phyloP scores from a whole-genome alignment of 495 filamentous ascomycete genomes.

The Trichoderma erinaceum region DNA sequence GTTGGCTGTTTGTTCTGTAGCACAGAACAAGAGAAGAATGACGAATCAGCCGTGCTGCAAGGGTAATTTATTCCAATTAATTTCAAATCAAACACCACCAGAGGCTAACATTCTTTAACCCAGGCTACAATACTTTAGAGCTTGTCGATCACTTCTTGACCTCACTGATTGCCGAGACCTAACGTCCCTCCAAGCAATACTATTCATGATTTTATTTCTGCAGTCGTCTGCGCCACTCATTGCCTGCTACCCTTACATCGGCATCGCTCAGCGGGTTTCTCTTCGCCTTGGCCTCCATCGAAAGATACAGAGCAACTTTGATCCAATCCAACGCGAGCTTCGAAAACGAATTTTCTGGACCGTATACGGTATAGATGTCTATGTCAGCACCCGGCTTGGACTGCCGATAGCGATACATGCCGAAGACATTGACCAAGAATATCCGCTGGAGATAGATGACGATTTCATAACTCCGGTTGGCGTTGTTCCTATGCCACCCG shows the following conservation, averaged over 20 bases:
- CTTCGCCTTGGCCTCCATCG: constrained; percentile 85
- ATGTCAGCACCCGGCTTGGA: constrained; percentile 81
- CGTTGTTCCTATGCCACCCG: constrained; percentile 69
- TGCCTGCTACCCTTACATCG: constrained; percentile 89
- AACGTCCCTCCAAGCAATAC: constrained; percentile 73
- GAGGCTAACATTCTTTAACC: constrained; percentile 7
- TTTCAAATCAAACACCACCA: too few relatives aligned
- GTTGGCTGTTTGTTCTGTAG: constrained; percentile 75
- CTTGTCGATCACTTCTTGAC: constrained; percentile 68
- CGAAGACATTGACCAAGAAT: constrained; percentile 87
- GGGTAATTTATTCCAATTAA: too few relatives aligned
- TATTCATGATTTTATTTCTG: constrained; percentile 90
- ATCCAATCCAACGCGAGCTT: constrained; percentile 76
- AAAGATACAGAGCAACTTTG: constrained; percentile 61
- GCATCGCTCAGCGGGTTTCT: constrained; percentile 78
- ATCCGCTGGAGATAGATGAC: constrained; percentile 77
- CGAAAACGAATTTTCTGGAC: constrained; percentile 85
- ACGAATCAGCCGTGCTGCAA: constrained; percentile 19
- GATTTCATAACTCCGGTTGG: constrained; percentile 76
- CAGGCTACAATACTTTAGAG: constrained; percentile 79
- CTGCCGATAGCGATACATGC: constrained; percentile 76
- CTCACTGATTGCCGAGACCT: constrained; percentile 89
- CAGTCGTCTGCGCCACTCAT: constrained; percentile 89
- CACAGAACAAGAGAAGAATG: too few relatives aligned
- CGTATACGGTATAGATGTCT: constrained; percentile 86